phyloP scores from a whole-genome alignment of 2,329 filamentous ascomycete species.

The Beauveria pseudobassiana region DNA sequence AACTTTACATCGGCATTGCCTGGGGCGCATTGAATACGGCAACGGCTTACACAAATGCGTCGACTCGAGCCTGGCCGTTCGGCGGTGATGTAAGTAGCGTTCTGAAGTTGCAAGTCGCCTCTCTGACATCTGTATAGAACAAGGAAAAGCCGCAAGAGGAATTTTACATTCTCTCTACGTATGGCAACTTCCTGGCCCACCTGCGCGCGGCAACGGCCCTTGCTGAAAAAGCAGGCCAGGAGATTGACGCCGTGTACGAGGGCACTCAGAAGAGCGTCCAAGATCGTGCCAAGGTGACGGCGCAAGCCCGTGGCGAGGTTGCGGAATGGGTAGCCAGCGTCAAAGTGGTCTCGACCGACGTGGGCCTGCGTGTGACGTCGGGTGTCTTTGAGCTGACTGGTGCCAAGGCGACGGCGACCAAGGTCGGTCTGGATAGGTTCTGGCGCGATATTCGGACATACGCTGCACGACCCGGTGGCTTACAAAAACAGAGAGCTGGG shows the following conservation, averaged over 20 bases:
- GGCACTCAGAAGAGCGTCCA: conserved; percentile 25
- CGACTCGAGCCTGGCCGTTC: conserved; percentile 56
- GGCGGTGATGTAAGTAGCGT: conserved; percentile 44
- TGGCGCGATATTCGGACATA: conserved; percentile 62
- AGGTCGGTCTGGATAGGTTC: conserved; percentile 55
- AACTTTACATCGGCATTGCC: conserved; percentile 59
- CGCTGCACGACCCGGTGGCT: conserved; percentile 58
- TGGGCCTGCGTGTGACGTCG: conserved; percentile 47
- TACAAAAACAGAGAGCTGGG: conserved; percentile 60
- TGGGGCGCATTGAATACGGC: conserved; percentile 49
- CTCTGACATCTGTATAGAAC: conserved; percentile 24
- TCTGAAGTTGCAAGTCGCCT: background rate
- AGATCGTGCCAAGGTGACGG: conserved; percentile 38
- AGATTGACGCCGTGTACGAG: conserved; percentile 39
- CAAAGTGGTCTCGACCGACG: conserved; percentile 57
- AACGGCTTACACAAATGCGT: conserved; percentile 45
- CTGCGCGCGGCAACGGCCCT: conserved; percentile 52
- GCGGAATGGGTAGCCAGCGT: conserved; percentile 56
- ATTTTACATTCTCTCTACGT: conserved; percentile 57
- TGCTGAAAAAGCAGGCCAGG: conserved; percentile 45
- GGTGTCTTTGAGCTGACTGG: conserved; percentile 60
- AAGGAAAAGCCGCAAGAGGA: conserved; percentile 54
- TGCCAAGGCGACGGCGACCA: conserved; percentile 47
- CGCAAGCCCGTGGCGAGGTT: conserved; percentile 47
- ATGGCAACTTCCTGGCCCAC: conserved; percentile 57